Conservation (phyloP, 2,329 filamentous ascomycete species). For the Botrytis fragariae region DNA sequence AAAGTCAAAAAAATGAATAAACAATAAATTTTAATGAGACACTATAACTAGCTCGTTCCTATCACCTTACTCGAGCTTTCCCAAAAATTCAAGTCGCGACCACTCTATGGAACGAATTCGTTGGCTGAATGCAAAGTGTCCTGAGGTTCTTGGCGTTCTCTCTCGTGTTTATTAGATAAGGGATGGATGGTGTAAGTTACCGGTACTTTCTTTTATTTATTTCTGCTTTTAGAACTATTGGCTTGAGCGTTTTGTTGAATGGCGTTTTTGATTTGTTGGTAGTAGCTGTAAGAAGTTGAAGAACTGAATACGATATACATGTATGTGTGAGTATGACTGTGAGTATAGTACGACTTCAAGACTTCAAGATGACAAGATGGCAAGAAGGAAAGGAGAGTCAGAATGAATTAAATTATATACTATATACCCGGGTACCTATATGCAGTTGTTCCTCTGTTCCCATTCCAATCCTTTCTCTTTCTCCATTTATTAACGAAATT, state of each 20-base stretch:
- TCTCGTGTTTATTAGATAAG: slow-evolving; percentile 9
- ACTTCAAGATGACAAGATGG: not conserved
- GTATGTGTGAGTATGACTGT: not conserved
- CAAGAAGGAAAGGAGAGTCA: not conserved
- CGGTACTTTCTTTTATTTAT: not conserved
- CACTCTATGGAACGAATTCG: not conserved
- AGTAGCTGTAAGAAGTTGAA: too few relatives aligned
- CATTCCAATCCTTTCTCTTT: not conserved
- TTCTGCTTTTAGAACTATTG: not conserved
- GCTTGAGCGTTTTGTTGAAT: slow-evolving; percentile 5
- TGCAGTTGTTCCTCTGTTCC: not conserved
- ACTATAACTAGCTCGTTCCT: not conserved
- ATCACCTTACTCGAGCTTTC: not conserved
- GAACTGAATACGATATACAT: not conserved
- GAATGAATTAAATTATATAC: not conserved
- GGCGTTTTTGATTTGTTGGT: not conserved
- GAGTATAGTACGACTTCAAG: not conserved
- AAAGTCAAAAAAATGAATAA: not conserved
- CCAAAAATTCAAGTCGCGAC: not conserved
- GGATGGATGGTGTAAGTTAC: not conserved
- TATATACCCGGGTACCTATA: not conserved
- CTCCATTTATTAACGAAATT: not conserved
- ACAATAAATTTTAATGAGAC: not conserved
- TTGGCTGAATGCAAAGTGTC: slow-evolving; percentile 15
- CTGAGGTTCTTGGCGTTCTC: slow-evolving; percentile 19